A percentile compares a stretch with the other conserved stretches of the same genome.
These are phyloP conservation scores for Passiflora organensis DNA, from an alignment of 345 rosid species.

Conservation along the genomic window DNA sequence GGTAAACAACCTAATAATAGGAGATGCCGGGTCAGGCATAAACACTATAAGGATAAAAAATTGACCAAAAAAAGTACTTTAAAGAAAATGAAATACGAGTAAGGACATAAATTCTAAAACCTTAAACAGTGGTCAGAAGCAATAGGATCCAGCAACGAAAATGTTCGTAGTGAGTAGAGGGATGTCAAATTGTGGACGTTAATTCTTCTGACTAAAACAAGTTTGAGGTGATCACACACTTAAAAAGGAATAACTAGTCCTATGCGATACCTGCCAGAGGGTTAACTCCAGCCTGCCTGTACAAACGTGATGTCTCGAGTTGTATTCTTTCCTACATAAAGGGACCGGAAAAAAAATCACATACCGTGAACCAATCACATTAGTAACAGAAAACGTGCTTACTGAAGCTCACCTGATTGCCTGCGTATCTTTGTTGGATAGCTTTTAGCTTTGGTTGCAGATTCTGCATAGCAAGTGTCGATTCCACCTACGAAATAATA, in stretches of 20 bases:
- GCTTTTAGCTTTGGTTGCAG: constrained; percentile 97
- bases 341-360: too few species aligned
- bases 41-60: constrained; percentile 8
- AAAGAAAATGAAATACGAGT: background rate
- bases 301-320: constrained; percentile 87
- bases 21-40: constrained; percentile 9
- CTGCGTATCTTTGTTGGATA: constrained; percentile 96
- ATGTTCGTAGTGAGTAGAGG: too few species aligned
- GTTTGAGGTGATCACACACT: too few species aligned
- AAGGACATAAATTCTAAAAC: too few species aligned
- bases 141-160: too few species aligned
- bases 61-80: background rate
- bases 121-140: too few species aligned
- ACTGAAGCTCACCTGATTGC: constrained; percentile 62
- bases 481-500: constrained; percentile 76
- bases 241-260: too few species aligned
- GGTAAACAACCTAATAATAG: constrained; percentile 96
- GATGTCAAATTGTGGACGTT: too few species aligned
- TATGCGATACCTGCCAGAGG: constrained; percentile 74
- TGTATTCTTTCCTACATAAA: constrained; percentile 81
- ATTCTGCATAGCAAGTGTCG: constrained; percentile 94
- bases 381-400: background rate
- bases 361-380: background rate
- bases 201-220: too few species aligned
- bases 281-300: constrained; percentile 94